Conservation (phyloP, 2,329 filamentous ascomycete species). For the Anthostomella pinea region DNA sequence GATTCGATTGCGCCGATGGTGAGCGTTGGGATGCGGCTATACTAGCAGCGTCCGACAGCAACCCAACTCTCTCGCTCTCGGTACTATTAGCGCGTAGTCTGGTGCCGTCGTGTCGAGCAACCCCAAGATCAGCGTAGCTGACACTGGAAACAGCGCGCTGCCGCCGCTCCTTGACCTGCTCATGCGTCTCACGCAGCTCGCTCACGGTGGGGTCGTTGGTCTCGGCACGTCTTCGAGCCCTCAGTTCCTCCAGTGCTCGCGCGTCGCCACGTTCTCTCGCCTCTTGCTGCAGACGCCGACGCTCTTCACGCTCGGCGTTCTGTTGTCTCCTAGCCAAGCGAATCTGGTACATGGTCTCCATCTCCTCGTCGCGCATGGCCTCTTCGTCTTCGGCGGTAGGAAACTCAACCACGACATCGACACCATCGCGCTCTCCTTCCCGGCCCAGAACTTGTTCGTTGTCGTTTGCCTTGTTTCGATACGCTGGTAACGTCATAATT, state of each 20-base stretch:
- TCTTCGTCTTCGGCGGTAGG: slow-evolving; percentile 80
- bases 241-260: slow-evolving; percentile 65
- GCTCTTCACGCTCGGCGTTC: slow-evolving; percentile 71
- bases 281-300: slow-evolving; percentile 66
- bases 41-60: slow-evolving; percentile 69
- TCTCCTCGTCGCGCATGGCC: slow-evolving; percentile 76
- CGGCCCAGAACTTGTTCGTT: slow-evolving; percentile 81
- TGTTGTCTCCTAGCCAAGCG: slow-evolving; percentile 73
- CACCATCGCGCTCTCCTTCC: slow-evolving; percentile 86
- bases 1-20: slow-evolving; percentile 21
- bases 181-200: slow-evolving; percentile 54
- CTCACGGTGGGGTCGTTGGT: slow-evolving; percentile 54
- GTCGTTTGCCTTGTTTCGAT: slow-evolving; percentile 68
- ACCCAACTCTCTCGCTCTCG: slow-evolving; percentile 68
- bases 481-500: slow-evolving; percentile 90
- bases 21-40: slow-evolving; percentile 41
- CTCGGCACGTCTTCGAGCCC: slow-evolving; percentile 51
- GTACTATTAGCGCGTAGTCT: slow-evolving; percentile 69
- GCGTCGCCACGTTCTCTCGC: slow-evolving; percentile 70
- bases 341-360: slow-evolving; percentile 91
- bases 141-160: slow-evolving; percentile 71
- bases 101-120: slow-evolving; percentile 75
- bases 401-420: slow-evolving; percentile 85
- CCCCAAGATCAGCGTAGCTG: slow-evolving; percentile 71
- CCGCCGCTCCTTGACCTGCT: slow-evolving; percentile 55